Evolutionary conservation across 2,329 filamentous ascomycete genomes (phyloP), one percentile per base, ranked within the genome.

Genomic region (Xylaria sp.): DNA sequence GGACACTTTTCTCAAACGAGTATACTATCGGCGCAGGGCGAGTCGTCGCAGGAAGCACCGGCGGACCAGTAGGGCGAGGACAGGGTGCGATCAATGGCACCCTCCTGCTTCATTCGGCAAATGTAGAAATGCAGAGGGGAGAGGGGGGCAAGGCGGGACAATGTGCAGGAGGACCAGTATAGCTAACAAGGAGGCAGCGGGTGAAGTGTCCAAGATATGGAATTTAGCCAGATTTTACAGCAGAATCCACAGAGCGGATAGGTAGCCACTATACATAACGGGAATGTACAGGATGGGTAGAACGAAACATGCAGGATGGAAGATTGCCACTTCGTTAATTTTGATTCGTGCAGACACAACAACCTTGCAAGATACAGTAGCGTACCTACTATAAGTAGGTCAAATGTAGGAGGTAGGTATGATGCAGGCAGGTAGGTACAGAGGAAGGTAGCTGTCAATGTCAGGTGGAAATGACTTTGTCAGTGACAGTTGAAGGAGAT

Each of bases 91-190:
- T 48, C 32, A 48, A 62, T 64, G 58, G 18, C 51, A 70, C 59
- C 54, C 63, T 63, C 69, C 66, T 72, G 63, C 69, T 72, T 69
- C 61, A 72, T 70, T 68, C 71, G 66, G 69, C 66, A 69, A 70
- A 58, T 69, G 29, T 18, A 55, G 40, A 32, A 54, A 32, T 21
- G 51, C 27, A 54, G 51, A 54, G 27, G 51, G 27, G 51, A 35
- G 58, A 55, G 25, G 44, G 57, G 21, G 58, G 67, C 62, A 62
- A 48, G 42, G 48, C n/a, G 55, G n/a, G n/a, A 10, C 13, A 12
- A 44, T 42, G 55, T 60, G 47, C 16, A 50, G n/a, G 47, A 35
- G 10, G n/a, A 37, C 27, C n/a, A 29, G 50, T 27, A 44, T 55
- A 35, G 21, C 53, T 57, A 35, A 16, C 53, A 42, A 25, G 60